Evolutionary conservation across 2,329 filamentous ascomycete genomes (phyloP).

Genomic region (Didymellaceae sp.): DNA sequence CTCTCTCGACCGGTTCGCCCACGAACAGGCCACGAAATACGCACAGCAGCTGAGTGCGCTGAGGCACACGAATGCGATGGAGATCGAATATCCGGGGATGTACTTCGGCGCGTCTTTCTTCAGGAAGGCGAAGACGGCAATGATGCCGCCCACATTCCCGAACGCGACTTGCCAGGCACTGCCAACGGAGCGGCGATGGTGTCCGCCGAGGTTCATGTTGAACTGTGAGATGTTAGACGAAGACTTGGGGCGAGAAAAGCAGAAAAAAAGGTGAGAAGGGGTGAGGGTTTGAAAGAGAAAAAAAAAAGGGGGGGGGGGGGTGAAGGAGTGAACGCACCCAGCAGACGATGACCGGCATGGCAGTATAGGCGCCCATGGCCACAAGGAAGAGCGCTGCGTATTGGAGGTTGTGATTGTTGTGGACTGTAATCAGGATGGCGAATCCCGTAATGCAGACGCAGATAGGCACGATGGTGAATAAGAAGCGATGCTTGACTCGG

Average conservation of each 20-base stretch:
- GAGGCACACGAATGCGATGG: constrained; percentile 74
- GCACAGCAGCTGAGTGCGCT: constrained; percentile 65
- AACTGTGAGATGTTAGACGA: constrained; percentile 34
- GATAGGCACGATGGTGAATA: constrained; percentile 74
- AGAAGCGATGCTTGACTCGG: constrained; percentile 72
- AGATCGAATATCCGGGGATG: constrained; percentile 77
- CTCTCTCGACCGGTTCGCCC: constrained; percentile 67
- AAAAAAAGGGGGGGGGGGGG: too few relatives aligned
- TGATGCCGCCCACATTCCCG: constrained; percentile 60
- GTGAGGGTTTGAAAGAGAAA: not conserved
- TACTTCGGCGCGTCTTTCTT: constrained; percentile 70
- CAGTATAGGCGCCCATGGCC: constrained; percentile 78
- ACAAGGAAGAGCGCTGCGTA: constrained; percentile 85
- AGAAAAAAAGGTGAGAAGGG: too few relatives aligned
- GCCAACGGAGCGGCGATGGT: constrained; percentile 58
- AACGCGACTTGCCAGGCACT: constrained; percentile 59
- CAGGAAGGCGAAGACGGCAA: constrained; percentile 59
- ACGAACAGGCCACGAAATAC: constrained; percentile 66
- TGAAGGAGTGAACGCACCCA: constrained; percentile 41
- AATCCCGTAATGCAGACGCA: constrained; percentile 76
- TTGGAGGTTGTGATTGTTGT: constrained; percentile 70
- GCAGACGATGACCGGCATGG: constrained; percentile 80
- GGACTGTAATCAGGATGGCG: constrained; percentile 73
- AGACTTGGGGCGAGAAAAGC: not conserved
- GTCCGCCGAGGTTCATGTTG: constrained; percentile 61